These are phyloP conservation scores for Xylaria sp. DNA, from an alignment of 2,329 filamentous ascomycete species.

Conservation along the genomic window DNA sequence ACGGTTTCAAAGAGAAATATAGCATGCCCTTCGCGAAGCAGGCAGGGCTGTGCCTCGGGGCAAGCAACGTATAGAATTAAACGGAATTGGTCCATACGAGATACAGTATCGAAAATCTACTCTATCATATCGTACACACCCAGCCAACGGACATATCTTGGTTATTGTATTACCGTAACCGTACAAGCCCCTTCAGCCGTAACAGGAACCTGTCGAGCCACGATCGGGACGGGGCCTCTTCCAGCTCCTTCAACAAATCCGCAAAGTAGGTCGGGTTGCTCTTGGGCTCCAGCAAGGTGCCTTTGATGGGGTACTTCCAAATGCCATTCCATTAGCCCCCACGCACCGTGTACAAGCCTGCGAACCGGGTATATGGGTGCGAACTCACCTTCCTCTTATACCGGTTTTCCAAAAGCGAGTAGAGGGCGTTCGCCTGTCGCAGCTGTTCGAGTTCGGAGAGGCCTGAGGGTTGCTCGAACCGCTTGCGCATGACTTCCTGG, in stretches of 20 bases:
- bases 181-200: conserved; percentile 61
- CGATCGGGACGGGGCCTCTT: conserved; percentile 62
- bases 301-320: conserved; percentile 55
- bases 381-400: conserved; percentile 58
- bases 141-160: background rate
- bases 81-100: background rate
- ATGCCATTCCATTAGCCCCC: background rate
- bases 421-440: conserved; percentile 61
- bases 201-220: conserved; percentile 57
- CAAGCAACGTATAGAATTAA: background rate
- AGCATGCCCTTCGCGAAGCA: background rate
- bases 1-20: background rate
- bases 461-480: conserved; percentile 43
- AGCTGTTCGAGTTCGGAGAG: conserved; percentile 52
- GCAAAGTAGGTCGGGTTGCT: conserved; percentile 67
- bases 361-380: background rate
- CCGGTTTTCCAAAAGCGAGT: conserved; percentile 61
- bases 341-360: background rate
- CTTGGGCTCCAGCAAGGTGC: conserved; percentile 57
- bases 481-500: conserved; percentile 55
- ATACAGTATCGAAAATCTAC: background rate
- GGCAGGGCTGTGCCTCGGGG: background rate
- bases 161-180: conserved; percentile 49
- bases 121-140: conserved; percentile 6
- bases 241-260: conserved; percentile 63